Conservation (phyloP, 2,329 filamentous ascomycete genomes). For the Orbilia brochopaga region DNA sequence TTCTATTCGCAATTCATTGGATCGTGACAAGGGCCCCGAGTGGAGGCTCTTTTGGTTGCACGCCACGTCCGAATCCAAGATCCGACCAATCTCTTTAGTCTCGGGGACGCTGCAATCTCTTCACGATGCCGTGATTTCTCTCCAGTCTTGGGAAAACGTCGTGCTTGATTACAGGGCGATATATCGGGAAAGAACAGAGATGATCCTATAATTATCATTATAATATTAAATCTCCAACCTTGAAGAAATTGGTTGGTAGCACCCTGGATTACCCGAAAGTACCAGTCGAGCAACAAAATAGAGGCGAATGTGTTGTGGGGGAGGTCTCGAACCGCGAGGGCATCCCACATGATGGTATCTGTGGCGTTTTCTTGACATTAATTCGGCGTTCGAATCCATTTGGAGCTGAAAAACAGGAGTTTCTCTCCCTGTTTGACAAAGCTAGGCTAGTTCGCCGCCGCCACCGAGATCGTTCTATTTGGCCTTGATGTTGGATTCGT, state of each 20-base stretch:
- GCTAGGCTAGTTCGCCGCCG: slow-evolving; percentile 27
- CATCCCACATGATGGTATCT: slow-evolving; percentile 10
- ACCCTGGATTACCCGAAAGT: slow-evolving; percentile 6
- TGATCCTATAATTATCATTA: slow-evolving; percentile 24
- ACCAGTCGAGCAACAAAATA: too few species aligned
- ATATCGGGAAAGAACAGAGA: slow-evolving; percentile 29
- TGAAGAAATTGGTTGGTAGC: slow-evolving; percentile 41
- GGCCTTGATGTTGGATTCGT: not conserved
- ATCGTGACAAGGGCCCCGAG: not conserved
- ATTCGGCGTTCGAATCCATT: slow-evolving; percentile 1
- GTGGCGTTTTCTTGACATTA: slow-evolving; percentile 44
- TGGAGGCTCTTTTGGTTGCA: slow-evolving; percentile 1
- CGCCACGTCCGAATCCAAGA: not conserved
- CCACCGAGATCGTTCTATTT: slow-evolving; percentile 24
- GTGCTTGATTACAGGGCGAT: slow-evolving; percentile 18
- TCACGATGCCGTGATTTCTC: not conserved
- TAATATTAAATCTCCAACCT: slow-evolving; percentile 37
- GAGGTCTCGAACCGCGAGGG: slow-evolving; percentile 27
- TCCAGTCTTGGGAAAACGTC: not conserved
- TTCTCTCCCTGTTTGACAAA: slow-evolving; percentile 20
- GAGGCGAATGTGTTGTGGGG: slow-evolving; percentile 42
- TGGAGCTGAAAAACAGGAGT: slow-evolving; percentile 4
- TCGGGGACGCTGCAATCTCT: too few species aligned
- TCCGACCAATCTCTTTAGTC: not conserved
- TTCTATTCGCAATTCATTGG: not conserved